Evolutionary conservation across 1,284 basidiomycete species (phyloP).

Genomic region (Coniferiporia sulphurascens): DNA sequence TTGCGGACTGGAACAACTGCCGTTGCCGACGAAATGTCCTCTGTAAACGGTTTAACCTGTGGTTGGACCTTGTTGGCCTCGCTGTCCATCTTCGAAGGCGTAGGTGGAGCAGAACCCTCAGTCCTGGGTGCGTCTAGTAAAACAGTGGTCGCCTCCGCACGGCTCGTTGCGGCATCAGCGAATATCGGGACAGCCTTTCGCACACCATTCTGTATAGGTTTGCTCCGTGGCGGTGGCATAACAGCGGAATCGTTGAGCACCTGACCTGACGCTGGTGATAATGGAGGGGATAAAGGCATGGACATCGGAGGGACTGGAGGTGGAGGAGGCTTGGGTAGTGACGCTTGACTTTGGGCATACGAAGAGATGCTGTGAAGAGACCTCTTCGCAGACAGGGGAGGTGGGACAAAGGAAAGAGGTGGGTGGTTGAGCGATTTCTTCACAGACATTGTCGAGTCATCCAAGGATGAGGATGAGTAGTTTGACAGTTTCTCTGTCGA

Average conservation of each 20-base stretch:
- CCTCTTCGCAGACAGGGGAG: constrained; percentile 18
- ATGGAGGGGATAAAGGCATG: constrained; percentile 13
- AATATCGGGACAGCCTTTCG: constrained; percentile 20
- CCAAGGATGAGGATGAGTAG: constrained; percentile 25
- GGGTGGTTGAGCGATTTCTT: constrained; percentile 10
- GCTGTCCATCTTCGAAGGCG: constrained; percentile 11
- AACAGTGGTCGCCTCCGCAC: not conserved
- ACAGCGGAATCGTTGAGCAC: constrained; percentile 3
- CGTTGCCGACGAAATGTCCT: not conserved
- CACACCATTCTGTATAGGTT: constrained; percentile 11
- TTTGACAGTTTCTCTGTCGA: constrained; percentile 41
- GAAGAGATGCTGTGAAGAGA: constrained; percentile 17
- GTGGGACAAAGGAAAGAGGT: constrained; percentile 11
- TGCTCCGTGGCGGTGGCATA: constrained; percentile 10
- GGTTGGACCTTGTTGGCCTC: constrained; percentile 3
- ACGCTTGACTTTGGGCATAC: constrained; percentile 6
- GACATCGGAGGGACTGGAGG: constrained; percentile 12
- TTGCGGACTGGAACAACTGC: not conserved
- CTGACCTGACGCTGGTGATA: constrained; percentile 9
- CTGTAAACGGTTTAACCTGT: not conserved
- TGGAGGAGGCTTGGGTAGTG: constrained; percentile 4
- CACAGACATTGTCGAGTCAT: constrained; percentile 17
- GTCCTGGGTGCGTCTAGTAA: constrained; percentile 1
- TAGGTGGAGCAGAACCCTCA: constrained; percentile 10
- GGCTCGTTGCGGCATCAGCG: constrained; percentile 1